Evolutionary conservation across 495 filamentous ascomycete species (phyloP), one percentile per base, ranked within the genome.

Genomic region (Aspergillus cavernicola): DNA sequence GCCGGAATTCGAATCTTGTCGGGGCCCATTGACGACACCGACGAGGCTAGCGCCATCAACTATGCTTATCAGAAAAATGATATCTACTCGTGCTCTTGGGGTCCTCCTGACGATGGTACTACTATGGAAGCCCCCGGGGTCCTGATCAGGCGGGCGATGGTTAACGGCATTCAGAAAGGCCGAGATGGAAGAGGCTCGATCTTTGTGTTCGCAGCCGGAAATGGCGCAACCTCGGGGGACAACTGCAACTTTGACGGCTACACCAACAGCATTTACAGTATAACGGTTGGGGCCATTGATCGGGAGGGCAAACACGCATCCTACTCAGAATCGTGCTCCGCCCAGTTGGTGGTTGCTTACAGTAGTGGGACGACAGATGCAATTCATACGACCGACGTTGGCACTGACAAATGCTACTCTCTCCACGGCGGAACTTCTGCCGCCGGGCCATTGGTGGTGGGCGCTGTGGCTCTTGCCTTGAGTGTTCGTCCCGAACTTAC

Each of bases 221-320:
- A 98, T 64, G 93, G 93, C 31, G 95, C 91, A 20, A 68, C 71
- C n/a, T 79, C 63, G 41, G 92, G 87, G 35, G 93, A 98, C 65
- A 97, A 98, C 71, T 98, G 93, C 80, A 98, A 98, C 66, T 98
- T 97, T 62, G 93, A 98, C 64, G 93, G 93, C 10, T 98, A 98
- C 68, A 97, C 95, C 58, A 98, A 98, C 73, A 96, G 90, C 64
- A 98, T 98, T 51, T 98, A 97, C 78, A 96, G 89, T 64, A 90
- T 98, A 60, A 96, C 92, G 2, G 91, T 97, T 26, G 93, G 95
- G 16, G 93, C 92, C 26, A 86, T 98, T 62, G 92, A 96, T 65
- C 74, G 89, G 40, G 83, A 88, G 60, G 91, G 91, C 12, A 67
- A 77, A 5, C 92, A 97, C 65, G 90, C 92, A 1, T 88, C 87